Percentiles rank a stretch among this genome's conserved stretches.
These are phyloP conservation scores for Malus hybrid DNA, from an alignment of 331 rosid genomes.

Conservation along the genomic window DNA sequence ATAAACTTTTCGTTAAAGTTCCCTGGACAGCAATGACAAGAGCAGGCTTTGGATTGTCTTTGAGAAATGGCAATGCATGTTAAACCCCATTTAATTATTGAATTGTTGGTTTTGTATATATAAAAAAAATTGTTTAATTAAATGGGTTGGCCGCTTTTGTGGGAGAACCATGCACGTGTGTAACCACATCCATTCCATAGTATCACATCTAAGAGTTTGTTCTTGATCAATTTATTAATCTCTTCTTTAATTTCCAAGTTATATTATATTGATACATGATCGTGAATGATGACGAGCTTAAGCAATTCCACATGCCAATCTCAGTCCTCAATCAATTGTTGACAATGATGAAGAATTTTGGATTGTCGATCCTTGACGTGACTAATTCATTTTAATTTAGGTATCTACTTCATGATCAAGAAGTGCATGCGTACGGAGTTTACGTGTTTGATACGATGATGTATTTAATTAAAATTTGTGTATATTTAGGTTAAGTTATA, in stretches of 20 bases:
- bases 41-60: background rate
- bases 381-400: background rate
- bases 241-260: background rate
- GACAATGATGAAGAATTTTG: background rate
- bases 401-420: background rate
- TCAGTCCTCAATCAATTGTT: background rate
- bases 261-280: background rate
- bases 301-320: slow-evolving; percentile 12
- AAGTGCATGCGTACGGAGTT: background rate
- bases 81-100: background rate
- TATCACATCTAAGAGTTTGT: slow-evolving; percentile 5
- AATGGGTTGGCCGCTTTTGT: background rate
- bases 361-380: background rate
- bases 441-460: background rate
- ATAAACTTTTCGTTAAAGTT: no score
- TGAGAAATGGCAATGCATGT: background rate
- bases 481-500: no score
- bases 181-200: slow-evolving; percentile 6
- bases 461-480: no score
- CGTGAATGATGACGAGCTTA: background rate
- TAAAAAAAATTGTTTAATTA: background rate
- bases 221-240: background rate
- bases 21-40: background rate
- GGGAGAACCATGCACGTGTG: slow-evolving; percentile 37
- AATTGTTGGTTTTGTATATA: background rate